Conservation (phyloP, 306 rosid species). For the Dicorynia guianensis region DNA sequence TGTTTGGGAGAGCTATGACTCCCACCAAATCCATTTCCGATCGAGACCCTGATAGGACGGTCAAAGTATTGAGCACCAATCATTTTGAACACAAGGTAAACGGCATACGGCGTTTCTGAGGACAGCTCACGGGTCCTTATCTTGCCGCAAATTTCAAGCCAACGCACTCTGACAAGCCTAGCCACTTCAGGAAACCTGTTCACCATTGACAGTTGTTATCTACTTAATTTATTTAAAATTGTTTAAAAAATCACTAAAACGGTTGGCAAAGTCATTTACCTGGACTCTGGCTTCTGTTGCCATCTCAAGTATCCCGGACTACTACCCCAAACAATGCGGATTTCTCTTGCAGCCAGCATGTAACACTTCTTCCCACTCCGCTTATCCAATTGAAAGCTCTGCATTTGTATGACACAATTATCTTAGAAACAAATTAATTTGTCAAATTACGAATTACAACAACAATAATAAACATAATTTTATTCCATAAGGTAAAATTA, state of each 20-base stretch:
- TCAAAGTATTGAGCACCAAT: constrained; percentile 42
- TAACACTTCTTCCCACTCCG: constrained; percentile 61
- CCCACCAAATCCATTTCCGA: constrained; percentile 46
- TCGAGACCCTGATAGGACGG: constrained; percentile 36
- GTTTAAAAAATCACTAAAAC: background rate
- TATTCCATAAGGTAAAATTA: no score
- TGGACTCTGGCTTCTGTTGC: constrained; percentile 44
- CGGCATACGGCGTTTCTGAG: constrained; percentile 47
- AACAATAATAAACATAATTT: no score
- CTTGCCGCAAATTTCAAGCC: constrained; percentile 64
- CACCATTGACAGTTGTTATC: no score
- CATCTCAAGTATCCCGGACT: constrained; percentile 58
- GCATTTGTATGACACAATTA: background rate
- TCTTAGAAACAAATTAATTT: no score
- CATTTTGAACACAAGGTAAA: constrained; percentile 56
- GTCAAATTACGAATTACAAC: no score
- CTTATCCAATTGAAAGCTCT: constrained; percentile 64
- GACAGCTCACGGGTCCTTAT: constrained; percentile 48
- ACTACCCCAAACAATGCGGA: constrained; percentile 55
- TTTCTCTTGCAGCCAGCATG: constrained; percentile 60
- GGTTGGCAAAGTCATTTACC: constrained; percentile 33
- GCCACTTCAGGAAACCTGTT: constrained; percentile 59
- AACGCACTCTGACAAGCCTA: constrained; percentile 55
- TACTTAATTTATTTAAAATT: background rate
- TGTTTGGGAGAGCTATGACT: background rate